Base-by-base conservation (phyloP, 1,139 yeast species). In the Saccharomyces hybrid region DNA sequence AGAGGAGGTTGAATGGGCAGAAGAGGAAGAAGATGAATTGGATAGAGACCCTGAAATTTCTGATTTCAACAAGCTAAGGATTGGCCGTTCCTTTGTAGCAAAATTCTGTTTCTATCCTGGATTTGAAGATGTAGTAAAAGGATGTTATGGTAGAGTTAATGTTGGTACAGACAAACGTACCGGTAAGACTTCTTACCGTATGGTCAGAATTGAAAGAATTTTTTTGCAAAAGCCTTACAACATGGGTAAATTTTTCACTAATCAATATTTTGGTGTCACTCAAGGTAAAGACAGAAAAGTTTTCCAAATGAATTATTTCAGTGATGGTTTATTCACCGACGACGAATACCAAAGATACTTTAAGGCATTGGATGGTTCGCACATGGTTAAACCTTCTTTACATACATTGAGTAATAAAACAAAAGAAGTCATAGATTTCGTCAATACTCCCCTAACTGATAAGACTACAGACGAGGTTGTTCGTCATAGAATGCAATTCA, bases 101-200 rank as follows among this genome's bases (percentile, higher is more conserved):
- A 85, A 85, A 66, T 88, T 77, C 67, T 83, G 93, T 67, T 90
- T 85, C 69, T 85, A 90, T 70, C 90, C 93, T 8, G 90, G 83
- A 28, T 91, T 93, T 69, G 83, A 80, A 53, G 83, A 81, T 25
- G 78, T 81, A 0, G 79, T 88, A 13, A 75, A 80, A 42, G 95
- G 88, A 26, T 82, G 95, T 48, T 89, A 78, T 69, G 95, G 93
- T 38, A 81, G 91, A 61, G 83, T 93, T 53, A 88, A 89, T 66
- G 79, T 91, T 56, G 96, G 96, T 4, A 66, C 75, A 47, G 87
- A 85, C 64, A 78, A 77, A 53, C 78, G 82, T 51, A 80, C 83
- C 5, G 81, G 85, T 49, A 74, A 74, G 60, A 79, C 85, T n/a
- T 80, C 82, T 57, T 93, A 93, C 71, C 78, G 97, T 62, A 80